A percentile compares a stretch with the other conserved stretches of the same genome.
phyloP scores from a whole-genome alignment of 805 yeast genomes.

The Lipomyces yamadae region DNA sequence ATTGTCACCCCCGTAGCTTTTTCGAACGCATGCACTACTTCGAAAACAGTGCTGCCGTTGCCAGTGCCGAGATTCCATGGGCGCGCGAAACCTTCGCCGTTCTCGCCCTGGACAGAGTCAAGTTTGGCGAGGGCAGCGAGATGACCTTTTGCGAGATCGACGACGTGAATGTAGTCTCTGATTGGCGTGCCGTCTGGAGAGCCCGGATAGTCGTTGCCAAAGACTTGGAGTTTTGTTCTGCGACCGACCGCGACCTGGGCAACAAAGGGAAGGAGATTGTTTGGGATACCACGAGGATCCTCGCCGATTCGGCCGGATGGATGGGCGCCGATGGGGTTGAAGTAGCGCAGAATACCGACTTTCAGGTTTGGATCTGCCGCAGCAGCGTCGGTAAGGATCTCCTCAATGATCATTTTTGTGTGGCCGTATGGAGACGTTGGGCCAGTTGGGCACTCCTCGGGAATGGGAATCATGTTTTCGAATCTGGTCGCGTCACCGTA shows the following conservation, averaged over 20 bases:
- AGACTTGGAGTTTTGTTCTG: slow-evolving; percentile 66
- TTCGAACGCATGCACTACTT: slow-evolving; percentile 67
- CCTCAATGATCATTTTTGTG: slow-evolving; percentile 70
- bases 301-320: slow-evolving; percentile 81
- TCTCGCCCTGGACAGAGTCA: slow-evolving; percentile 40
- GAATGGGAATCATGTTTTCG: slow-evolving; percentile 74
- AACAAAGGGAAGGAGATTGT: slow-evolving; percentile 72
- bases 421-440: slow-evolving; percentile 81
- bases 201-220: slow-evolving; percentile 68
- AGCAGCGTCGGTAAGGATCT: slow-evolving; percentile 59
- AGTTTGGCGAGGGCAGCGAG: slow-evolving; percentile 70
- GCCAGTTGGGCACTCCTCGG: slow-evolving; percentile 74
- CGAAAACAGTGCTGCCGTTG: slow-evolving; percentile 76
- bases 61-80: slow-evolving; percentile 89
- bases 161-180: slow-evolving; percentile 80
- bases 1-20: slow-evolving; percentile 66
- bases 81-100: slow-evolving; percentile 57
- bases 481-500: slow-evolving; percentile 81
- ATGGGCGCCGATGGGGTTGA: slow-evolving; percentile 87
- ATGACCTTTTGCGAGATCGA: slow-evolving; percentile 79
- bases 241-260: slow-evolving; percentile 80
- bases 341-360: slow-evolving; percentile 71
- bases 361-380: slow-evolving; percentile 47
- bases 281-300: slow-evolving; percentile 78
- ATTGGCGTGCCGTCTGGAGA: slow-evolving; percentile 58